Conservation (phyloP, 257 asterid genomes). For the Buddleja alternifolia region DNA sequence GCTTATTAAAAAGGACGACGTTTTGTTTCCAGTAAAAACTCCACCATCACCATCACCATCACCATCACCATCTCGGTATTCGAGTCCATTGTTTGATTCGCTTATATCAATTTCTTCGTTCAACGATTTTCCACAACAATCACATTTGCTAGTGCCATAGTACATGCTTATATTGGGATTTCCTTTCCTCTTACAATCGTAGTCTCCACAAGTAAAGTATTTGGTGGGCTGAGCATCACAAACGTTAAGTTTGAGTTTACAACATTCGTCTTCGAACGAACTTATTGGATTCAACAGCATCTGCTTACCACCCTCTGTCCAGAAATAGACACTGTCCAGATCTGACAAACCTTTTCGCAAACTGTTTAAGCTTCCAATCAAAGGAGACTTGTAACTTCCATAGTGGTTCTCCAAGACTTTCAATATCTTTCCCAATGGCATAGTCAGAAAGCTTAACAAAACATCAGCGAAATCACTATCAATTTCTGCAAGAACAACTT, state of each 20-base stretch:
- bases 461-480: constrained; percentile 16
- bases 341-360: not conserved
- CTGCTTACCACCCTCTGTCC: not conserved
- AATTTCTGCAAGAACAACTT: constrained; percentile 24
- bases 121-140: not conserved
- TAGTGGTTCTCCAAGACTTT: not conserved
- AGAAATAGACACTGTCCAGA: not conserved
- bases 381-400: not conserved
- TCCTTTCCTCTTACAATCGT: fast-evolving
- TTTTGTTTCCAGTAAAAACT: not conserved
- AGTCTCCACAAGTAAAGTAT: not conserved
- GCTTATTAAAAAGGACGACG: not conserved
- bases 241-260: constrained; percentile 1
- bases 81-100: too few species aligned
- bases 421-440: constrained; percentile 25
- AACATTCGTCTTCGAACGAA: not conserved
- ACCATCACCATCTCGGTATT: too few species aligned
- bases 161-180: not conserved
- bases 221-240: not conserved
- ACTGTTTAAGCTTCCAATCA: constrained; percentile 4
- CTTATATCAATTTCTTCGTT: not conserved
- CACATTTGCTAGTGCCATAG: not conserved
- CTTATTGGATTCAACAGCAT: constrained; percentile 32
- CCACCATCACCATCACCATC: too few species aligned
- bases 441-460: constrained; percentile 24